Evolutionary conservation across 2,329 filamentous ascomycete genomes (phyloP), one percentile per base, ranked within the genome.

Genomic region (Cercospora janseana): DNA sequence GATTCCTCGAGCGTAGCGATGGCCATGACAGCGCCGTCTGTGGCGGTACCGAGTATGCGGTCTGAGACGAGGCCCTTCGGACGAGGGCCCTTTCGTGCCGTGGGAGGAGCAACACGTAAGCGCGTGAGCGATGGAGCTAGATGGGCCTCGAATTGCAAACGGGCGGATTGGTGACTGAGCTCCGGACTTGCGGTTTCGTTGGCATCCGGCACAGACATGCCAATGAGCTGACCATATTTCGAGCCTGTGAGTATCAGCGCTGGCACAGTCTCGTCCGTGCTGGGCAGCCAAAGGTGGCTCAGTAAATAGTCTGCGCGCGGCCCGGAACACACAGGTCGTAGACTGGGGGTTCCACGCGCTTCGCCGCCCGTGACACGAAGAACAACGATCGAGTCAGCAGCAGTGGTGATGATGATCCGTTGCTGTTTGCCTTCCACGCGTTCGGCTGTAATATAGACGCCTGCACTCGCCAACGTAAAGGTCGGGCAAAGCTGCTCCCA

Each of bases 1-100:
- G 79, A 69, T 13, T 78, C 62, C 7, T 76, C 72, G 0, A 97
- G 70, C 10, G 91, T 70, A 1, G 79, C 79, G 60, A 96, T 85
- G 12, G 71, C 66, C 34, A 75, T 73, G 10, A 82, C 61, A 1
- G 74, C 72, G 26, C 79, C 79, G 49, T 79, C 77, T 46, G 75
- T 70, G 40, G 75, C 74, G 16, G 73, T 73, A 18, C 75, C 73
- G 10, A 81, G 58, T 20, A 78, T 72, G 24, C 79, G 67, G 31
- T 75, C 70, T n/a, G 66, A 62, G 0, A 73, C 61, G 18, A 78
- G 57, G 32, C 72, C 72, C 4, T 66, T 26, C 45, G 38, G 70
- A 61, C 48, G 68, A 54, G 23, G 62, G 58, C 53, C 9, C 63
- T 67, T 51, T 70, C 69, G 70, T 2, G 62, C 49, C 54, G 72